Conservation (phyloP, 2,329 filamentous ascomycete species). For the Fusarium domesticum region DNA sequence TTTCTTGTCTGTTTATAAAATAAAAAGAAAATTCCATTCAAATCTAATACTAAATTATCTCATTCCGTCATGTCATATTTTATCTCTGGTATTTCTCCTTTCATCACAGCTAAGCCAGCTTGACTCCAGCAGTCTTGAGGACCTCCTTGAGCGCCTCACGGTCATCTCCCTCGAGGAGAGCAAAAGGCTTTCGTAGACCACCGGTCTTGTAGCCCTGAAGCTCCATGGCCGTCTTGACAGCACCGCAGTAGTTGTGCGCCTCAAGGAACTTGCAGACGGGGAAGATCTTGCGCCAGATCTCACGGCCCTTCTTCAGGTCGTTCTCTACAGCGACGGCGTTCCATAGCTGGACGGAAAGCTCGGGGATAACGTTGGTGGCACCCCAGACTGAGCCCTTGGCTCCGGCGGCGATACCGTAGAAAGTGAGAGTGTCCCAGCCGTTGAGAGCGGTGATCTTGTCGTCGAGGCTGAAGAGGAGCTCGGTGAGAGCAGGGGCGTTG, state of each 20-base stretch:
- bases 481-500: constrained; percentile 48
- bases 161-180: constrained; percentile 31
- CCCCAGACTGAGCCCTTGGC: constrained; percentile 51
- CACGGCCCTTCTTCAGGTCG: constrained; percentile 42
- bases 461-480: constrained; percentile 42
- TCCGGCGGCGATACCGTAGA: constrained; percentile 49
- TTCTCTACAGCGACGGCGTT: constrained; percentile 38
- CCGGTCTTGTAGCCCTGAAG: constrained; percentile 44
- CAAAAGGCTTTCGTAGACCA: constrained; percentile 48
- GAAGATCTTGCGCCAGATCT: constrained; percentile 48
- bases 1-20: too few relatives aligned
- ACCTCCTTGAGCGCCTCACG: constrained; percentile 36
- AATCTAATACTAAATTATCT: not conserved
- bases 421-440: constrained; percentile 53
- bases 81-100: not conserved
- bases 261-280: constrained; percentile 51
- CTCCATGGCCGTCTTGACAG: constrained; percentile 50
- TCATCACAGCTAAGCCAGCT: constrained; percentile 9
- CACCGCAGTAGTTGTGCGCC: constrained; percentile 44
- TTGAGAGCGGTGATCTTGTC: constrained; percentile 48
- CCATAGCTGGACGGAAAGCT: constrained; percentile 47
- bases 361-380: constrained; percentile 49
- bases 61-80: constrained; percentile 6
- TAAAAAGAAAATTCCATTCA: too few relatives aligned
- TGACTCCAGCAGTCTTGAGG: constrained; percentile 39